Conservation (phyloP, 257 asterid species). For the Leptodermis oblonga region DNA sequence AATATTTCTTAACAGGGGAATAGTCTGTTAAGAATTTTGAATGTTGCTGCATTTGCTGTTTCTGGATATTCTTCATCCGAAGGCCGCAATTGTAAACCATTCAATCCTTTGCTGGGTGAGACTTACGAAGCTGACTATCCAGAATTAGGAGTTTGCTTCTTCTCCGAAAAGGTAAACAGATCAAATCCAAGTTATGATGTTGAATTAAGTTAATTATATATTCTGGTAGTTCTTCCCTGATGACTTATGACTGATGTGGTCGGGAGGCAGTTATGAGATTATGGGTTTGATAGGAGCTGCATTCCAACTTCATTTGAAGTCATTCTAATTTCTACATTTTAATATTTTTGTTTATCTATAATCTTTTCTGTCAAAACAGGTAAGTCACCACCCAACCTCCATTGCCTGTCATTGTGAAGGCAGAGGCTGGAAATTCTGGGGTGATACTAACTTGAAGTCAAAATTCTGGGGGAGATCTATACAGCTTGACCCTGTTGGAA, state of each 20-base stretch:
- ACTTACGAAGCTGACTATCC: conserved; percentile 96
- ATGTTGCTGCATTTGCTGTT: conserved; percentile 92
- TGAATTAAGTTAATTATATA: neutral
- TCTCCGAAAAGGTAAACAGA: conserved; percentile 75
- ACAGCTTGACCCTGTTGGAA: conserved; percentile 92
- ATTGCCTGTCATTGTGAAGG: conserved; percentile 99
- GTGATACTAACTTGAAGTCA: conserved; percentile 84
- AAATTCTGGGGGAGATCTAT: conserved; percentile 97
- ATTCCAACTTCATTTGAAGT: neutral
- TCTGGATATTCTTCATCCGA: conserved; percentile 97
- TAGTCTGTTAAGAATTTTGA: conserved; percentile 70
- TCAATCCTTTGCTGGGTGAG: conserved; percentile 95
- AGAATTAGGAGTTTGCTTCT: conserved; percentile 78
- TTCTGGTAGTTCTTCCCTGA: neutral
- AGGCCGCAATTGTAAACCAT: conserved; percentile 91
- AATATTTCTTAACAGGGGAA: conserved; percentile 56
- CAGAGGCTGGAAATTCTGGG: conserved; percentile 95
- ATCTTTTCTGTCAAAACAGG: conserved; percentile 47
- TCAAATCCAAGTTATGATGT: neutral
- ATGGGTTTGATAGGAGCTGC: neutral
- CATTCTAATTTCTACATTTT: neutral
- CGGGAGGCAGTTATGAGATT: neutral
- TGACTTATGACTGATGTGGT: neutral
- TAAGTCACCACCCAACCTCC: conserved; percentile 96
- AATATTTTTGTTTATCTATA: neutral